Percentiles rank a stretch among this genome's conserved stretches.
These are phyloP conservation scores for Pezicula neosporulosa DNA, from an alignment of 2,329 filamentous ascomycete genomes.

Conservation along the genomic window DNA sequence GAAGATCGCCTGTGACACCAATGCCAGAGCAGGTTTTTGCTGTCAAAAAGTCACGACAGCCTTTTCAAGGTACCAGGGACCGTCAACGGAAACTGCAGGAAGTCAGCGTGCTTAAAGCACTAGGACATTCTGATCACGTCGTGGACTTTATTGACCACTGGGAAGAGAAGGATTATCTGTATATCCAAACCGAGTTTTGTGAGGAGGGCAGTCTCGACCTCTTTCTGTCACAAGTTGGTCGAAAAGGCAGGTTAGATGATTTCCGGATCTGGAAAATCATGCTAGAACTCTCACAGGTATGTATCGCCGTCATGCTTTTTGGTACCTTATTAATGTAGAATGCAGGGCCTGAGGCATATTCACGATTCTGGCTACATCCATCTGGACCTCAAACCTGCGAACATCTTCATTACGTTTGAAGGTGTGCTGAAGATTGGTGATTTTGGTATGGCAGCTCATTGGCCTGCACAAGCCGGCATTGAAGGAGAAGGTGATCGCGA, in stretches of 20 bases:
- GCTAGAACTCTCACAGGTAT: constrained; percentile 77
- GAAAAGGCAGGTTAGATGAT: constrained; percentile 85
- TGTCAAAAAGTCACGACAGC: constrained; percentile 87
- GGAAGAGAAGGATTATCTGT: constrained; percentile 82
- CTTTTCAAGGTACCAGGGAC: constrained; percentile 74
- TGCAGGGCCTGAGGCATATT: constrained; percentile 81
- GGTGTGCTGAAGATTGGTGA: constrained; percentile 82
- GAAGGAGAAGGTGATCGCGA: constrained; percentile 94
- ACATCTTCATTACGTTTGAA: constrained; percentile 78
- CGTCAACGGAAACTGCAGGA: constrained; percentile 82
- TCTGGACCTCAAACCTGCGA: constrained; percentile 81
- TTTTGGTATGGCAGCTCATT: constrained; percentile 76
- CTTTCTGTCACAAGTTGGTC: constrained; percentile 79
- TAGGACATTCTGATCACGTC: constrained; percentile 80
- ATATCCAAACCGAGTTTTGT: constrained; percentile 97
- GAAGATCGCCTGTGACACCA: constrained; percentile 49
- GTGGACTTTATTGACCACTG: constrained; percentile 81
- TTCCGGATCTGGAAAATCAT: constrained; percentile 99
- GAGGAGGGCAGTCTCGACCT: constrained; percentile 87
- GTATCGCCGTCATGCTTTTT: constrained; percentile 28
- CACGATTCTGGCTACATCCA: constrained; percentile 86
- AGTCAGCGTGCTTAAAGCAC: constrained; percentile 72
- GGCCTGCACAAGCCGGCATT: constrained; percentile 72
- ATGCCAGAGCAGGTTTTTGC: constrained; percentile 68
- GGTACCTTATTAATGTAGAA: constrained; percentile 19